Conservation (phyloP, 2,329 filamentous ascomycete species). For the Pseudogymnoascus sp. region DNA sequence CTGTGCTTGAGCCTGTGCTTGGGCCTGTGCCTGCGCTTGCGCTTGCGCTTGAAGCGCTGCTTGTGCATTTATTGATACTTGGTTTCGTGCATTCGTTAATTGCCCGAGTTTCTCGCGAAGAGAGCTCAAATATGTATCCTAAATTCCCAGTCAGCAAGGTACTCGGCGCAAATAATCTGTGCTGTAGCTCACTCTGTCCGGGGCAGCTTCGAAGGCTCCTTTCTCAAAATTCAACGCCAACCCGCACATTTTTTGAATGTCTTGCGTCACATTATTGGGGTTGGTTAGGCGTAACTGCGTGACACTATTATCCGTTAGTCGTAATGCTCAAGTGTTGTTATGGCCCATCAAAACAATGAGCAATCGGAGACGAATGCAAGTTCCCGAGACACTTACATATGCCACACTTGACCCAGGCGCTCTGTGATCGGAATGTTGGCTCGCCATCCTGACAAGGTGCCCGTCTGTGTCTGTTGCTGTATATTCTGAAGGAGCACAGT, state of each 20-base stretch:
- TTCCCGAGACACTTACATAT: conserved; percentile 23
- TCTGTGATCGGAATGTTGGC: conserved; percentile 21
- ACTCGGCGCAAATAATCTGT: background rate
- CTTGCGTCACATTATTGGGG: background rate
- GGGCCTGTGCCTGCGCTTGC: conserved; percentile 34
- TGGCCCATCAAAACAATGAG: background rate
- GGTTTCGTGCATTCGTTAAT: conserved; percentile 22
- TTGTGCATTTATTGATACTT: conserved; percentile 37
- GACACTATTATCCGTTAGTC: conserved; percentile 5
- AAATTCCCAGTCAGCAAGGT: background rate
- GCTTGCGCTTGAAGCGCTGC: conserved; percentile 31
- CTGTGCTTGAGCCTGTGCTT: conserved; percentile 33
- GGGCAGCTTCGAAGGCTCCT: conserved; percentile 3
- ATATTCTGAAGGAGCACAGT: conserved; percentile 20
- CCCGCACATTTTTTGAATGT: conserved; percentile 8
- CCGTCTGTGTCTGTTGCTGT: conserved; percentile 16
- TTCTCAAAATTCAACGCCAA: conserved; percentile 11
- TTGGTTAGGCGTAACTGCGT: conserved; percentile 9
- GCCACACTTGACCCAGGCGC: conserved; percentile 25
- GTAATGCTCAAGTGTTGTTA: background rate
- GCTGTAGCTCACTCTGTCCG: conserved; percentile 7
- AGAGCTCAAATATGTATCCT: conserved; percentile 8
- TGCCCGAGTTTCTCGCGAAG: conserved; percentile 24
- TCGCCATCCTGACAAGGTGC: conserved; percentile 24
- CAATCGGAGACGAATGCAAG: background rate